Evolutionary conservation across 805 yeast species (phyloP), one percentile per base, ranked within the genome.

Genomic region (Saccharomycopsis malanga): DNA sequence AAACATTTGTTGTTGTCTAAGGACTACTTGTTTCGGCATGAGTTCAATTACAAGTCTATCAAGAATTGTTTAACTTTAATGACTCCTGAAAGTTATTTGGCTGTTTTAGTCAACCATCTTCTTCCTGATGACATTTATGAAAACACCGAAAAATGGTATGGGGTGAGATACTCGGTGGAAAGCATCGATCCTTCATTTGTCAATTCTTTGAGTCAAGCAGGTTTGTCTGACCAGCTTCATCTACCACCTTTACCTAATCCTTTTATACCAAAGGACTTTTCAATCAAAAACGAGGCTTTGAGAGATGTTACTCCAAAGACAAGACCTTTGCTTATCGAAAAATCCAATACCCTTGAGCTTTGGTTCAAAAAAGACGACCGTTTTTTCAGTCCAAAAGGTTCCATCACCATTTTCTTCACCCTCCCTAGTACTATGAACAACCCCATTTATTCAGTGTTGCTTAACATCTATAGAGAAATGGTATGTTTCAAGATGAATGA

Each of bases 281-380:
- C 72, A 2, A 83, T 88, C 6, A 69, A 70, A 34, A 72, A 71
- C 48, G 57, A 66, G 21, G 64, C 63, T 15, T 20, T 30, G 15
- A 30, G 22, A 21, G 34, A n/a, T 23, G 20, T 25, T 9, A 35
- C n/a, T 12, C 23, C 39, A 14, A 29, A 46, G 9, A 76, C 74
- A 51, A 96, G 97, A 1, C 68, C 68, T 32, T 67, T 87, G 35
- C 65, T 93, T 46, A 65, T 73, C 49, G 70, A 74, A 39, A 70
- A 72, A 39, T 64, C 72, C 12, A 70, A 70, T 41, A 63, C 71
- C 34, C 30, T 23, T 6, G 81, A 79, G 56, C 66, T 86, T 32
- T 91, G 98, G 98, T 86, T 71, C 62, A 91, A 91, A 61, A 83
- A 83, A 56, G 96, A 91, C 66, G 96, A 91, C 55, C 78, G 81